Evolutionary conservation across 208 protist species (phyloP), one percentile per base, ranked within the genome.

Genomic region (Crithidia expoeki): DNA sequence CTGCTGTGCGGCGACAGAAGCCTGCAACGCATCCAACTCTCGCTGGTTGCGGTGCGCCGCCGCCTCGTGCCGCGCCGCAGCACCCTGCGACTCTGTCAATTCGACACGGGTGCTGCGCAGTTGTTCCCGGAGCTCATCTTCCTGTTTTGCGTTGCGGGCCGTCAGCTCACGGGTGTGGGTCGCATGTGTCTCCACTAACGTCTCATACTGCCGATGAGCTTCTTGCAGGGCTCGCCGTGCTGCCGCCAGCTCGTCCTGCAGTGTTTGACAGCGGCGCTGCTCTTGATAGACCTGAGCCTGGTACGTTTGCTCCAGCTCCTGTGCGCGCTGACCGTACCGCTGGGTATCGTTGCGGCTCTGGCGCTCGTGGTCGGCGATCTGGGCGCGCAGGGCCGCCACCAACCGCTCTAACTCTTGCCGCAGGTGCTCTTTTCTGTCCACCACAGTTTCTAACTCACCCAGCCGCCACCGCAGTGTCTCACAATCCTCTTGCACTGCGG

Each of bases 281-380:
- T 75, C 69, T 28, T 72, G 52, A 16, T 33, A 6, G 16, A 66
- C 32, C 38, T 80, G 61, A 1, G 40, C 55, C 28, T 40, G 36
- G 52, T 70, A 76, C 10, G 74, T 64, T 27, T 36, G 52, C 68
- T 79, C 62, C 51, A 71, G 32, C 57, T 79, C 74, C 32, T 76
- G 62, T 16, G 46, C 62, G 11, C 62, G 71, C 44, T 76, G 51
- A 11, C 62, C n/a, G 55, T 69, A 70, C 21, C 71, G 79, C 62
- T 61, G 51, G 46, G 59, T 58, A n/a, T 74, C 63, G 16, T 52
- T 42, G 19, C 60, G 68, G 0, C 36, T 33, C 25, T 59, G 60
- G 33, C 59, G 68, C 62, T 74, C 52, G 36, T 46, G 47, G 49
- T 69, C 71, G 2, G 30, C 16, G 49, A 52, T 49, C 52, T 49